Evolutionary conservation across 106 monocot genomes (phyloP).

Genomic region (Agapanthus africanus): DNA sequence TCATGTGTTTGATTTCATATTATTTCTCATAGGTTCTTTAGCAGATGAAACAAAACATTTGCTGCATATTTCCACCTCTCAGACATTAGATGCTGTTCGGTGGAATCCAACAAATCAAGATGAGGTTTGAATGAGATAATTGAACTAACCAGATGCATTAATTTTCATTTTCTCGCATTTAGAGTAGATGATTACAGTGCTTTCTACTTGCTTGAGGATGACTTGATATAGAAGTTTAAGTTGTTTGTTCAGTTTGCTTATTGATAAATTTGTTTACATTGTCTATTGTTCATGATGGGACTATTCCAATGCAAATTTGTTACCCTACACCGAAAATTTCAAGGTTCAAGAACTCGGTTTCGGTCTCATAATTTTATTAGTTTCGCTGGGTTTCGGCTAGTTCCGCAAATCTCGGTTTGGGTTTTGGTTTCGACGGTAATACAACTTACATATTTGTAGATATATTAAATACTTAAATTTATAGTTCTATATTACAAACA

Average conservation of each 20-base stretch:
- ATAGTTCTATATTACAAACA: too few relatives aligned
- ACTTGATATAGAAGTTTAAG: too few relatives aligned
- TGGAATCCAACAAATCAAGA: conserved; percentile 89
- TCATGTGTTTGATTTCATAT: conserved; percentile 3
- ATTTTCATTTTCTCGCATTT: neutral
- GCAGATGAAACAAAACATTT: conserved; percentile 44
- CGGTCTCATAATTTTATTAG: too few relatives aligned
- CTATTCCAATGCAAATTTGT: neutral
- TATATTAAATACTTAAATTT: too few relatives aligned
- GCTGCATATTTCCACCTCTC: conserved; percentile 43
- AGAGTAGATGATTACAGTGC: neutral
- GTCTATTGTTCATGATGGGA: too few relatives aligned
- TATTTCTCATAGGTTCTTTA: conserved; percentile 20
- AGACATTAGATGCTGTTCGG: conserved; percentile 51
- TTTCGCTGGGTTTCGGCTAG: too few relatives aligned
- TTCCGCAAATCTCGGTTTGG: too few relatives aligned
- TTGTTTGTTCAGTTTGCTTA: too few relatives aligned
- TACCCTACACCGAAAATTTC: neutral
- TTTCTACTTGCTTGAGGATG: neutral
- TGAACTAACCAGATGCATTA: neutral
- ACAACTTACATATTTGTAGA: too few relatives aligned
- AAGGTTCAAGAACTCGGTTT: too few relatives aligned
- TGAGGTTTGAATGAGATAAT: conserved; percentile 47
- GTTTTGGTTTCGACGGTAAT: too few relatives aligned
- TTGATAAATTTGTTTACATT: too few relatives aligned